Percentiles rank a stretch among this genome's conserved stretches.
phyloP scores from a whole-genome alignment of 805 yeast genomes.

The Saccharomycopsis sp. region DNA sequence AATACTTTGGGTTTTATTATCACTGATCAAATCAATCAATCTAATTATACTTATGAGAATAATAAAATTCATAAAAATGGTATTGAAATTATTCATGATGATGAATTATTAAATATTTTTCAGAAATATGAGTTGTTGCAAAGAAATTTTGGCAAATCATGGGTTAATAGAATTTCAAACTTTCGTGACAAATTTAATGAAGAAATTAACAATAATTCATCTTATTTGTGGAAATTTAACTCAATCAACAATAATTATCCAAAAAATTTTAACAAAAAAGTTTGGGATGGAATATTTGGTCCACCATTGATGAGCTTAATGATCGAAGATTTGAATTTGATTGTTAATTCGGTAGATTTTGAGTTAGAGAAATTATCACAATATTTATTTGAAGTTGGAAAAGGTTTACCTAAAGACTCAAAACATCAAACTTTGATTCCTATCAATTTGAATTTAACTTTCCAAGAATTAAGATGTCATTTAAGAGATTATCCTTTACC shows the following conservation, averaged over 20 bases:
- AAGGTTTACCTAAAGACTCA: conserved; percentile 69
- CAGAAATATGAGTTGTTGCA: conserved; percentile 26
- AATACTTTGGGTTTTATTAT: conserved; percentile 1
- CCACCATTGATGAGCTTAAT: conserved; percentile 46
- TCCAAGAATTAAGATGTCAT: conserved; percentile 58
- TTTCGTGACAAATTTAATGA: conserved; percentile 32
- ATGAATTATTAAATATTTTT: background rate
- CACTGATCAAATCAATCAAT: background rate
- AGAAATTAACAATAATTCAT: conserved; percentile 30
- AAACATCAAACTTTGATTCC: conserved; percentile 64
- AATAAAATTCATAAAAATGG: background rate
- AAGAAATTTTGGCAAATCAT: conserved; percentile 44
- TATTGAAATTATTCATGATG: background rate
- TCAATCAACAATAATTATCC: conserved; percentile 28
- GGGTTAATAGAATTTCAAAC: conserved; percentile 58
- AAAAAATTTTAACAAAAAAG: conserved; percentile 31
- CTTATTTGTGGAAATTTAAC: conserved; percentile 32
- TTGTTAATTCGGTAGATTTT: conserved; percentile 39
- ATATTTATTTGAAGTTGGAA: conserved; percentile 66
- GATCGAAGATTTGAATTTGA: conserved; percentile 38
- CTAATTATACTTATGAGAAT: background rate
- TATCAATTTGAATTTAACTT: conserved; percentile 39
- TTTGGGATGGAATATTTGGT: conserved; percentile 33
- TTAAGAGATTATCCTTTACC: conserved; percentile 85
- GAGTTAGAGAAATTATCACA: conserved; percentile 42